Conservation (phyloP, 1,284 basidiomycete genomes). For the Tylopilus orsonianus region DNA sequence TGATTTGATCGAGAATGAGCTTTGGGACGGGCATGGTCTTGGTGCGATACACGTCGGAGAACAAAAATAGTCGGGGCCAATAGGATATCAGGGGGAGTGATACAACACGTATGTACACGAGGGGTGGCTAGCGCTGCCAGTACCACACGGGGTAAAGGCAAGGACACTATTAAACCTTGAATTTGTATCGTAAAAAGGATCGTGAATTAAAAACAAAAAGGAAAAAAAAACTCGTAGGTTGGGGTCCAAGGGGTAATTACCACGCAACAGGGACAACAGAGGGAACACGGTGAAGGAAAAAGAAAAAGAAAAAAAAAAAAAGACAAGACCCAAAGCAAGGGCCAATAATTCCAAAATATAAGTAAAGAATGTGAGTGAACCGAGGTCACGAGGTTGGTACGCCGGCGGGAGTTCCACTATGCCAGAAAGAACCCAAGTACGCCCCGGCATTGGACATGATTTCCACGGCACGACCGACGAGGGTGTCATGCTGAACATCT, state of each 20-base stretch:
- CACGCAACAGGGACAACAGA: conserved; percentile 9
- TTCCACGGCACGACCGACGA: conserved; percentile 70
- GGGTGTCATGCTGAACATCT: conserved; percentile 39
- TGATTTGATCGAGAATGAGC: conserved; percentile 65
- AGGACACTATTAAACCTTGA: conserved; percentile 20
- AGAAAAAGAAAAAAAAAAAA: not conserved
- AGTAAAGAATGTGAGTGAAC: conserved; percentile 18
- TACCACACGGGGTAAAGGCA: not conserved
- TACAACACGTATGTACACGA: conserved; percentile 29
- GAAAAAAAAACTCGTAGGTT: conserved; percentile 1
- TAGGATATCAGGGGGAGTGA: conserved; percentile 20
- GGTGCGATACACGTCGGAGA: not conserved
- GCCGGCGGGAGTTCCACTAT: conserved; percentile 21
- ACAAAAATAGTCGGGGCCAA: not conserved
- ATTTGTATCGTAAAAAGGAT: conserved; percentile 22
- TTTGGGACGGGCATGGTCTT: conserved; percentile 62
- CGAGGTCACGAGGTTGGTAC: conserved; percentile 22
- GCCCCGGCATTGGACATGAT: conserved; percentile 66
- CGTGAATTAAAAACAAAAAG: conserved; percentile 3
- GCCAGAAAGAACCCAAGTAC: conserved; percentile 53
- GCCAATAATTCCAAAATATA: conserved; percentile 36
- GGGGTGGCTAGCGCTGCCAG: conserved; percentile 17
- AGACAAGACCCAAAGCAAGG: conserved; percentile 20
- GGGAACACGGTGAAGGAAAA: not conserved
- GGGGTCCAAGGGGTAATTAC: conserved; percentile 31